Evolutionary conservation across 352 stramenopile genomes (phyloP), one percentile per base, ranked within the genome.

Genomic region (Phytophthora lateralis): DNA sequence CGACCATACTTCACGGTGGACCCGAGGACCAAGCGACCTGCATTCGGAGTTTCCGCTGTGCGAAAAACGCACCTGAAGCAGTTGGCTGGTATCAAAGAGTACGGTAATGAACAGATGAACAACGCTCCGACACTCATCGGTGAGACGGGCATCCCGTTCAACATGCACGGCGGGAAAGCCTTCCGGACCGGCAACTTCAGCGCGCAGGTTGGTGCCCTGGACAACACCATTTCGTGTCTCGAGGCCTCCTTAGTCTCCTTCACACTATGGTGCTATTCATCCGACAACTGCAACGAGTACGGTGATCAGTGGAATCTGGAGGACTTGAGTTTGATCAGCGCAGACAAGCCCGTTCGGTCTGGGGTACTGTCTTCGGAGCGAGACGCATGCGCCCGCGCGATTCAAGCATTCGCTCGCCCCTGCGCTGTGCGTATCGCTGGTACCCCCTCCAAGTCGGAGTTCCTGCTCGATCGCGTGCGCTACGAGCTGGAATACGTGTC

Each of bases 211-310:
- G 63, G 63, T 12, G 82, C 82, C n/a, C 41, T 93, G 45, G 79
- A 93, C 73, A 71, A 85, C 59, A 92, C 82, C 1, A 71, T 93
- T 43, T 71, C 71, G 29, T 82, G 70, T 34, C 59, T 95, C 2
- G 86, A 95, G 49, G 69, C 66, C 26, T 84, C 73, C 45, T 47
- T 91, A 60, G 57, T 92, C 35, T 89, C 73, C 44, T 98, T 93
- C 64, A 97, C 89, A 37, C 62, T 97, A 15, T 98, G 90, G 91
- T 95, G 85, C 52, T 98, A 98, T 76, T 80, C 85, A 29, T 78
- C 87, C 7, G 70, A 85, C 43, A 96, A 97, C 57, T 78, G 53
- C 54, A 87, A 96, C 69, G 52, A 71, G 14, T 91, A 78, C 32
- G 88, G 89, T 20, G 89, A 97, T 42, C 60, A 82, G 45, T 97